Conservation (phyloP, 2,329 filamentous ascomycete species). For the Fragosphaeria purpurea region DNA sequence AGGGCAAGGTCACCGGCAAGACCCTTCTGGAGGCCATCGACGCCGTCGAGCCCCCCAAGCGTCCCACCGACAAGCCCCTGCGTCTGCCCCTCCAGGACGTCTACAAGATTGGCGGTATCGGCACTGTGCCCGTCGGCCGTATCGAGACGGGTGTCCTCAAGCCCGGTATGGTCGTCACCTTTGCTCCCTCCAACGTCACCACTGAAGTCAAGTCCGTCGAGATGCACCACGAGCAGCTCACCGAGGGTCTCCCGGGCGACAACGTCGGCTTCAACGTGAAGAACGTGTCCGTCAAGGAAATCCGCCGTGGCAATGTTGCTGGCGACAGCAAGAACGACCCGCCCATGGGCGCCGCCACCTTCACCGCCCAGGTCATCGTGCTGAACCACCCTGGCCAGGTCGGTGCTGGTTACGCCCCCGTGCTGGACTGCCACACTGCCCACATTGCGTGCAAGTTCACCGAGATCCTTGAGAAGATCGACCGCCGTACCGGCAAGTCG, state of each 20-base stretch:
- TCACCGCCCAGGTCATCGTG: conserved; percentile 99
- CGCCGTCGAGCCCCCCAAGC: conserved; percentile 81
- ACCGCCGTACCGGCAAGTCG: conserved; percentile 98
- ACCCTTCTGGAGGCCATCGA: conserved; percentile 99
- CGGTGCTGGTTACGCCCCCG: conserved; percentile 96
- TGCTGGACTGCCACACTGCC: conserved; percentile 99
- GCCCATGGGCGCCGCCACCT: conserved; percentile 75
- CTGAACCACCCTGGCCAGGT: conserved; percentile 99
- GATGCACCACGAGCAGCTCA: conserved; percentile 99
- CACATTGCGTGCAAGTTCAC: conserved; percentile 99
- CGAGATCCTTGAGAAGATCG: conserved; percentile 99
- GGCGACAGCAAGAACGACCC: conserved; percentile 99
- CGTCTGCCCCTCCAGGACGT: conserved; percentile 99
- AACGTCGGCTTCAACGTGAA: conserved; percentile 99
- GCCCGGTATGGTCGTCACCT: conserved; percentile 90
- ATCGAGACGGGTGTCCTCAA: conserved; percentile 98
- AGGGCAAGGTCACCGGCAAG: conserved; percentile 79
- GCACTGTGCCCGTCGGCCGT: conserved; percentile 99
- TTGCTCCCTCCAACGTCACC: conserved; percentile 97
- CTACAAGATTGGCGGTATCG: conserved; percentile 99
- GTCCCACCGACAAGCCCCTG: conserved; percentile 98
- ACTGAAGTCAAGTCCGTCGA: conserved; percentile 99
- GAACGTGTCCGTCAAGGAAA: conserved; percentile 99
- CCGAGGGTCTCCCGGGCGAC: conserved; percentile 93
- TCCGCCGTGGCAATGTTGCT: conserved; percentile 99